Percentiles rank a stretch among this genome's conserved stretches.
phyloP scores from a whole-genome alignment of 176 grass and related monocot species.

The Cymbopogon citratus region DNA sequence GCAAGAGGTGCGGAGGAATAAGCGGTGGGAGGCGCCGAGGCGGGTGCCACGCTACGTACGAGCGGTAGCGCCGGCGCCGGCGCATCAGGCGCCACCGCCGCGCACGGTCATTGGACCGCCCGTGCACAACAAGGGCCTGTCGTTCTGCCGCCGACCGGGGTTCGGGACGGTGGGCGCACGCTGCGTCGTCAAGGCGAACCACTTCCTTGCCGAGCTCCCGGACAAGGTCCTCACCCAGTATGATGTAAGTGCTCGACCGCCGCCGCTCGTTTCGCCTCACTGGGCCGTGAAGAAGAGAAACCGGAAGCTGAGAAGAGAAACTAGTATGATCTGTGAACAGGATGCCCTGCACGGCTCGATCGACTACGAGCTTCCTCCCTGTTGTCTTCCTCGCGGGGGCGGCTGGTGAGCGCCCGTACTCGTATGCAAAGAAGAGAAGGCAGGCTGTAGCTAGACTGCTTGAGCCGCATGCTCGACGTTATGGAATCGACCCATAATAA shows the following conservation, averaged over 20 bases:
- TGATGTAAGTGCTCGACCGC: conserved; percentile 44
- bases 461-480: too few species aligned
- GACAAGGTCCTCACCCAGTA: conserved; percentile 95
- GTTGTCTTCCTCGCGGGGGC: too few species aligned
- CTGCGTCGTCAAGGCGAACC: conserved; percentile 90
- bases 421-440: too few species aligned
- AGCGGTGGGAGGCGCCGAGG: conserved; percentile 47
- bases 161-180: conserved; percentile 76
- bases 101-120: conserved; percentile 40
- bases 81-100: neutral
- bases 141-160: conserved; percentile 74
- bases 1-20: conserved; percentile 44
- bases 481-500: too few species aligned
- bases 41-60: neutral
- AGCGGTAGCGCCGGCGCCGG: neutral
- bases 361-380: too few species aligned
- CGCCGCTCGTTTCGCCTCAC: neutral
- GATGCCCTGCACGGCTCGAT: too few species aligned
- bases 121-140: conserved; percentile 55
- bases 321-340: too few species aligned
- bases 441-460: too few species aligned
- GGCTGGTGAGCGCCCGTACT: too few species aligned
- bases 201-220: conserved; percentile 83
- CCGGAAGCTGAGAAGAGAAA: too few species aligned
- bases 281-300: too few species aligned